A percentile compares a stretch with the other conserved stretches of the same genome.
Evolutionary conservation across 2,329 filamentous ascomycete genomes (phyloP).

Genomic region (Shiraia sp.): DNA sequence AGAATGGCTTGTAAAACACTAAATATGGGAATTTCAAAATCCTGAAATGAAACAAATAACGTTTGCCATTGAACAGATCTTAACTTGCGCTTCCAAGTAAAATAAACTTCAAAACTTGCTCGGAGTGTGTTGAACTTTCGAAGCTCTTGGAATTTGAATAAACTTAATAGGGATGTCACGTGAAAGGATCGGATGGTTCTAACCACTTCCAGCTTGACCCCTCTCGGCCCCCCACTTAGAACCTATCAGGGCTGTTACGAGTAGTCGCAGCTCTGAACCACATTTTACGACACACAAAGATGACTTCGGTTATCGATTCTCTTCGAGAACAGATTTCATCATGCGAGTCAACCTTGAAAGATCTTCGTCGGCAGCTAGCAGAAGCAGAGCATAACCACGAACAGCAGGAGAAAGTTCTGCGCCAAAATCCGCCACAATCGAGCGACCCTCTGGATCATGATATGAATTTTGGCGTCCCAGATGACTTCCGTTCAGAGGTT

Average conservation of each 20-base stretch:
- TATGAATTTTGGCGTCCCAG: constrained; percentile 47
- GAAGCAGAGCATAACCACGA: constrained; percentile 46
- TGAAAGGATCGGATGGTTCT: no score
- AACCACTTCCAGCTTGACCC: no score
- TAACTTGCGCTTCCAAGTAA: no score
- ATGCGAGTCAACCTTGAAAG: constrained; percentile 47
- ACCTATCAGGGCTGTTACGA: no score
- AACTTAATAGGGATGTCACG: neutral
- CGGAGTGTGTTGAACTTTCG: no score
- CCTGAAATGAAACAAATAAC: no score
- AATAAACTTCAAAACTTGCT: no score
- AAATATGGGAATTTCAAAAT: no score
- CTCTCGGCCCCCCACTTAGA: no score
- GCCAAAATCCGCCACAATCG: constrained; percentile 18
- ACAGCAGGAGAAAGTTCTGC: constrained; percentile 24
- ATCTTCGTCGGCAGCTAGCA: constrained; percentile 47
- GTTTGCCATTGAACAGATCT: no score
- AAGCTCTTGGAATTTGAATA: neutral
- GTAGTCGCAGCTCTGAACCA: no score
- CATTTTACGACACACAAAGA: constrained; percentile 4
- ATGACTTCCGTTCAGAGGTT: constrained; percentile 49
- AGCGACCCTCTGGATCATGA: constrained; percentile 38
- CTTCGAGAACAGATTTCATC: constrained; percentile 49
- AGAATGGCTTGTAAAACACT: no score
- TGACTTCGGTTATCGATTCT: constrained; percentile 36